Percentiles rank a stretch among this genome's conserved stretches.
These are phyloP conservation scores for Mesembryanthemum crystallinum DNA, from an alignment of 148 eudicot genomes.

Conservation along the genomic window DNA sequence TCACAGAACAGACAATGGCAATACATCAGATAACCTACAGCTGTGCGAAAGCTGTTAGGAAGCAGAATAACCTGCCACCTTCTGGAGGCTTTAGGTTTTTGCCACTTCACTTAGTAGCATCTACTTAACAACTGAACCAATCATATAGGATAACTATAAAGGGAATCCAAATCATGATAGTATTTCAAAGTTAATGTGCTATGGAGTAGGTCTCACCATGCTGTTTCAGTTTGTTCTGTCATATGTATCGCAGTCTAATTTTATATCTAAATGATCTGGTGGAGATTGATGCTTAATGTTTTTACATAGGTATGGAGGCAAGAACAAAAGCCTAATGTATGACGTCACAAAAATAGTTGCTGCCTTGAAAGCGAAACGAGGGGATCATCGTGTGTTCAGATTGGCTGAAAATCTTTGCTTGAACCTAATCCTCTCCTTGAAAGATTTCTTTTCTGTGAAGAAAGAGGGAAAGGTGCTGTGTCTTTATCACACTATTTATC, in stretches of 20 bases:
- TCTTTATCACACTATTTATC: slow-evolving; percentile 3
- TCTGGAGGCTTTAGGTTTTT: no score
- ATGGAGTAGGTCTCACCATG: background rate
- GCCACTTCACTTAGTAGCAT: no score
- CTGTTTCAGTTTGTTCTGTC: background rate
- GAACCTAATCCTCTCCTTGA: slow-evolving; percentile 76
- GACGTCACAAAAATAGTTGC: slow-evolving; percentile 87
- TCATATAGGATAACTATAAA: no score
- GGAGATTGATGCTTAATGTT: slow-evolving; percentile 10
- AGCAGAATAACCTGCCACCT: no score
- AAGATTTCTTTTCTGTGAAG: slow-evolving; percentile 81
- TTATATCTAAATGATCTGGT: slow-evolving; percentile 5
- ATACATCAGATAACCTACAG: no score
- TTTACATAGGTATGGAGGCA: slow-evolving; percentile 79
- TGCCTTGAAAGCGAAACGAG: slow-evolving; percentile 83
- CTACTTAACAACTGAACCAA: no score
- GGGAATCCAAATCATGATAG: no score
- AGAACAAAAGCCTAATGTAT: slow-evolving; percentile 85
- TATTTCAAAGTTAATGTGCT: background rate
- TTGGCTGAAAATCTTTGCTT: slow-evolving; percentile 95
- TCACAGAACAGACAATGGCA: no score
- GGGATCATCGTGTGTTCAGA: slow-evolving; percentile 91
- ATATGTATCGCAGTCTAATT: background rate
- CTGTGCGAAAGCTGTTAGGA: no score
- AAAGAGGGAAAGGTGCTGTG: slow-evolving; percentile 81